Conservation (phyloP, 139 green algal species). For the Chlorella vulgaris region DNA sequence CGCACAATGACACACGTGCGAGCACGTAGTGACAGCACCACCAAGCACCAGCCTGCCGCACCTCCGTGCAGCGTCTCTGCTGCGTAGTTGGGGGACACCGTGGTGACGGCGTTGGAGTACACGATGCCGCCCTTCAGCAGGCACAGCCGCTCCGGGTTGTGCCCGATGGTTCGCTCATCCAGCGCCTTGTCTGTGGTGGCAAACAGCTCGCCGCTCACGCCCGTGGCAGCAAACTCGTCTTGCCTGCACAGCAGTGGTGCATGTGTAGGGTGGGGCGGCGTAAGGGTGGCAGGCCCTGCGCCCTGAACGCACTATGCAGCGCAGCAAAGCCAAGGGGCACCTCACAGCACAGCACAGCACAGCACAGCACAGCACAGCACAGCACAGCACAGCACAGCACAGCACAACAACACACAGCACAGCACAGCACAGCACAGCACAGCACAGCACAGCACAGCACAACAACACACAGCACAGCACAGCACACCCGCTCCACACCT, state of each 20-base stretch:
- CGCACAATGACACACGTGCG: no score
- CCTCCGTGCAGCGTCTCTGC: constrained; percentile 77
- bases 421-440: background rate
- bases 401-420: background rate
- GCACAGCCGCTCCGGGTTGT: constrained; percentile 96
- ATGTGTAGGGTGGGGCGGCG: background rate
- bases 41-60: constrained; percentile 6
- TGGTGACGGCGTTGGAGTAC: constrained; percentile 91
- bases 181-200: constrained; percentile 85
- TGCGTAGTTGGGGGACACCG: constrained; percentile 92
- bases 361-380: no score
- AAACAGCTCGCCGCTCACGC: constrained; percentile 81
- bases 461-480: no score
- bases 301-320: no score
- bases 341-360: no score
- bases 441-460: no score
- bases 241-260: background rate
- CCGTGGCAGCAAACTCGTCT: constrained; percentile 45
- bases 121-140: constrained; percentile 95
- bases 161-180: constrained; percentile 95
- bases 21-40: no score
- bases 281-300: no score
- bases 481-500: background rate
- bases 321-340: no score
- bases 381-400: no score